phyloP scores from a whole-genome alignment of 2,329 filamentous ascomycete genomes.

The Colletotrichum somersetense region DNA sequence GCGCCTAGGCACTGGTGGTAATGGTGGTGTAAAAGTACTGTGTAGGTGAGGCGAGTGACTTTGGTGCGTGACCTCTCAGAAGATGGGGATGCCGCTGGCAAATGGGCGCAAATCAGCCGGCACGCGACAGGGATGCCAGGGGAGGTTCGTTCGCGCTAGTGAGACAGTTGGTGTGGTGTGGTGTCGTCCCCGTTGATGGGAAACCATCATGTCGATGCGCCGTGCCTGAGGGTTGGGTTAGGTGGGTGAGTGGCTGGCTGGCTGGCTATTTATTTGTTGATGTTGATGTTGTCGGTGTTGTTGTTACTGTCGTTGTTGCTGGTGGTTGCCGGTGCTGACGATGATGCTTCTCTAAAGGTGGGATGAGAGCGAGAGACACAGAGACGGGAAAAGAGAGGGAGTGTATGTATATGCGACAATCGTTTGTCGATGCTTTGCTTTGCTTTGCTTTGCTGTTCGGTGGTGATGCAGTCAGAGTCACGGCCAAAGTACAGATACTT shows the following conservation, averaged over 20 bases:
- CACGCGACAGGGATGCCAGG: slow-evolving; percentile 40
- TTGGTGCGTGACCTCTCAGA: slow-evolving; percentile 39
- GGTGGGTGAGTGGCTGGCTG: neutral
- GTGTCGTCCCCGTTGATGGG: slow-evolving; percentile 33
- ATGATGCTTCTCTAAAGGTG: neutral
- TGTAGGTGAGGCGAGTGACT: neutral
- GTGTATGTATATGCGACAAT: neutral
- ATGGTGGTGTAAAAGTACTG: neutral
- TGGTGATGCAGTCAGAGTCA: neutral
- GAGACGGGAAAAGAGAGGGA: neutral
- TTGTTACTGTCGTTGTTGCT: neutral
- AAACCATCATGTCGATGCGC: slow-evolving; percentile 42
- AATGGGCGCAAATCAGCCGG: slow-evolving; percentile 43
- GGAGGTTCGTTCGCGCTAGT: slow-evolving; percentile 44
- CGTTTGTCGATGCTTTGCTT: neutral
- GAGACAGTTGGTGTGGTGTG: slow-evolving; percentile 38
- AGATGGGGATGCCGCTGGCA: slow-evolving; percentile 39
- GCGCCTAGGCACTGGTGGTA: neutral
- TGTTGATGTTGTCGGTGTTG: neutral
- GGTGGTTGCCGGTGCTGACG: neutral
- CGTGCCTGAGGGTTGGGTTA: slow-evolving; percentile 22
- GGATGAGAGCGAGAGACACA: neutral
- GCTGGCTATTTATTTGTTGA: too few species aligned
- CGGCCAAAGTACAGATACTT: neutral
- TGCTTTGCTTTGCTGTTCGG: neutral